Evolutionary conservation across 495 filamentous ascomycete species (phyloP).

Genomic region (Podospora australis): DNA sequence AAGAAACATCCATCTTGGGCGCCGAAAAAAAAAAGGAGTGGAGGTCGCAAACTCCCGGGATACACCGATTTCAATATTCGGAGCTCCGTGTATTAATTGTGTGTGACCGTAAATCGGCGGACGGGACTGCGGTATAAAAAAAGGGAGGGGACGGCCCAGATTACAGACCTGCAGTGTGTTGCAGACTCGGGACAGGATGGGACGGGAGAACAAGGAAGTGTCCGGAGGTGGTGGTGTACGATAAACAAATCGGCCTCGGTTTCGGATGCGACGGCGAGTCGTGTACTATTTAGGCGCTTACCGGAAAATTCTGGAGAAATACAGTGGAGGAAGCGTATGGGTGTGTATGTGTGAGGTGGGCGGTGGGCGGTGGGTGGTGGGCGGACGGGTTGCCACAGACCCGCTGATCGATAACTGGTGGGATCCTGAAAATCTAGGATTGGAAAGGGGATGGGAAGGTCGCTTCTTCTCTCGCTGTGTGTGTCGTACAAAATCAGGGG

Average conservation of each 20-base stretch:
- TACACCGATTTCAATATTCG: too few species aligned
- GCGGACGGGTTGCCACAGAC: background rate
- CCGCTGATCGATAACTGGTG: too few species aligned
- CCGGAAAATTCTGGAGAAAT: background rate
- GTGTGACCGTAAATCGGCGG: background rate
- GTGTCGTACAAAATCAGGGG: background rate
- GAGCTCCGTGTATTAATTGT: background rate
- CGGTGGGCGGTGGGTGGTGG: background rate
- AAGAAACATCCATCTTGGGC: slow-evolving; percentile 22
- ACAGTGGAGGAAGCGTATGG: too few species aligned
- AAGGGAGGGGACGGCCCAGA: background rate
- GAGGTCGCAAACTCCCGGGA: background rate
- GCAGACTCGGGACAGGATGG: too few species aligned
- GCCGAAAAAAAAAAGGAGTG: background rate
- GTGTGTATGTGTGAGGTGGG: too few species aligned
- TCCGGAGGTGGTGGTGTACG: too few species aligned
- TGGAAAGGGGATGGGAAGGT: background rate
- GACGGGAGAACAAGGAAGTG: too few species aligned
- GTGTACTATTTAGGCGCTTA: background rate
- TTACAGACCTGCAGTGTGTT: too few species aligned
- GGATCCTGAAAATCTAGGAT: background rate
- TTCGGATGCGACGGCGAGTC: background rate
- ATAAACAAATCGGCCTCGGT: background rate
- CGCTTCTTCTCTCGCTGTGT: too few species aligned
- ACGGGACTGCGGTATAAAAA: background rate